A percentile compares a stretch with the other conserved stretches of the same genome.
phyloP scores from a whole-genome alignment of 768 basidiomycete species.

The Agaricus subrufescens region DNA sequence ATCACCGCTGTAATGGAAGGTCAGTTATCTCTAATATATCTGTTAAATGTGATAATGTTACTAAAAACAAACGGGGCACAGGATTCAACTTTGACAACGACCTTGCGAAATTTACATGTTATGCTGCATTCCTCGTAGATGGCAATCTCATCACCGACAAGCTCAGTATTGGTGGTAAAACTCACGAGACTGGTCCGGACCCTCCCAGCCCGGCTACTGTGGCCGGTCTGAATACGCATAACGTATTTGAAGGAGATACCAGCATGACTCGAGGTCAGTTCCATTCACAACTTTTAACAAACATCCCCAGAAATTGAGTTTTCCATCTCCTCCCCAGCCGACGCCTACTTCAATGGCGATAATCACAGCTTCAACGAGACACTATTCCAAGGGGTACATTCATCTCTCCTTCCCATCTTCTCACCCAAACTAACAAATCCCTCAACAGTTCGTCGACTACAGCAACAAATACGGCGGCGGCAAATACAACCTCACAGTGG shows the following conservation, averaged over 20 bases:
- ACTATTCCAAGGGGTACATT: conserved; percentile 14
- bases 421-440: background rate
- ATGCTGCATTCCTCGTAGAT: conserved; percentile 16
- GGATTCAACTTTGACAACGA: conserved; percentile 18
- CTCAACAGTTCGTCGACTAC: conserved; percentile 11
- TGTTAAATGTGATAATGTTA: too few species aligned
- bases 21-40: background rate
- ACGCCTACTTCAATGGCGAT: conserved; percentile 15
- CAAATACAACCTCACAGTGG: conserved; percentile 15
- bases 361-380: conserved; percentile 19
- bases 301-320: background rate
- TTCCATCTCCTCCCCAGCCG: background rate
- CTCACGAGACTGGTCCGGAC: conserved; percentile 13
- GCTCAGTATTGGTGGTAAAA: conserved; percentile 17
- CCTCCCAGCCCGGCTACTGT: conserved; percentile 16
- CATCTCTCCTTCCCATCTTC: too few species aligned
- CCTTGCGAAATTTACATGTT: conserved; percentile 12
- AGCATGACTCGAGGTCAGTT: conserved; percentile 12
- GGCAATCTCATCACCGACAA: conserved; percentile 16
- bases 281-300: too few species aligned
- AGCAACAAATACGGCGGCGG: conserved; percentile 18
- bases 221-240: conserved; percentile 17
- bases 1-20: conserved; percentile 16
- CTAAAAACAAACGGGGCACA: background rate
- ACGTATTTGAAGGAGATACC: conserved; percentile 15